Percentiles rank a stretch among this genome's conserved stretches.
These are phyloP conservation scores for Parathielavia appendiculata DNA, from an alignment of 495 filamentous ascomycete species.

Conservation along the genomic window DNA sequence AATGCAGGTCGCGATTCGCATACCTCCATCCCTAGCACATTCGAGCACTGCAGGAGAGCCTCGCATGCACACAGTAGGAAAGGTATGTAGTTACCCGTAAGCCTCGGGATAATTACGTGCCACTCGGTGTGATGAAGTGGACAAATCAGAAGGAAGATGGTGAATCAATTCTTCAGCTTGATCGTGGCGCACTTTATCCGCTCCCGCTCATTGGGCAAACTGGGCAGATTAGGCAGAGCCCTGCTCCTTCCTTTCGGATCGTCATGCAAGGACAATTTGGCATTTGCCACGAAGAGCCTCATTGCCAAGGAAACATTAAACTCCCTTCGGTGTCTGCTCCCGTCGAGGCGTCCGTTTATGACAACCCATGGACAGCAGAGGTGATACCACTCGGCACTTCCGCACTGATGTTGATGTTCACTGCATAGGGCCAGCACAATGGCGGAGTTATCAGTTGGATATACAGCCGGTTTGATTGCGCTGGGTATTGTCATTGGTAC, in stretches of 20 bases:
- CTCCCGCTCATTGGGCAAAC: not conserved
- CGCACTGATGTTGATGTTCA: not conserved
- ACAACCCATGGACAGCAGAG: not conserved
- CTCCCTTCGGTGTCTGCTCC: not conserved
- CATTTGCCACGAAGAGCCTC: not conserved
- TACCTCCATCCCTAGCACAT: no score
- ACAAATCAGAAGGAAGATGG: slow-evolving; percentile 1
- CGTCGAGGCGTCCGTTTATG: not conserved
- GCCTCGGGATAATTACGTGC: no score
- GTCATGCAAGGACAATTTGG: no score
- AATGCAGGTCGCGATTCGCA: no score
- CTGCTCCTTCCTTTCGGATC: no score
- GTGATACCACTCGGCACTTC: not conserved
- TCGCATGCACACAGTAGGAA: no score
- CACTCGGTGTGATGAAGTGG: not conserved
- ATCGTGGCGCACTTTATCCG: not conserved
- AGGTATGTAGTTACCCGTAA: no score
- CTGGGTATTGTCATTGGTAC: slow-evolving; percentile 7
- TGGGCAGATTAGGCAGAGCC: no score
- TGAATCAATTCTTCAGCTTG: not conserved
- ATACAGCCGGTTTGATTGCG: slow-evolving; percentile 7
- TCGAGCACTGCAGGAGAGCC: no score
- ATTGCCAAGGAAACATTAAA: not conserved
- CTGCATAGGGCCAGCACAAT: not conserved
- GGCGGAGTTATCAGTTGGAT: slow-evolving; percentile 8